phyloP scores from a whole-genome alignment of 2,329 filamentous ascomycete species.

The Alternaria ethzedia region DNA sequence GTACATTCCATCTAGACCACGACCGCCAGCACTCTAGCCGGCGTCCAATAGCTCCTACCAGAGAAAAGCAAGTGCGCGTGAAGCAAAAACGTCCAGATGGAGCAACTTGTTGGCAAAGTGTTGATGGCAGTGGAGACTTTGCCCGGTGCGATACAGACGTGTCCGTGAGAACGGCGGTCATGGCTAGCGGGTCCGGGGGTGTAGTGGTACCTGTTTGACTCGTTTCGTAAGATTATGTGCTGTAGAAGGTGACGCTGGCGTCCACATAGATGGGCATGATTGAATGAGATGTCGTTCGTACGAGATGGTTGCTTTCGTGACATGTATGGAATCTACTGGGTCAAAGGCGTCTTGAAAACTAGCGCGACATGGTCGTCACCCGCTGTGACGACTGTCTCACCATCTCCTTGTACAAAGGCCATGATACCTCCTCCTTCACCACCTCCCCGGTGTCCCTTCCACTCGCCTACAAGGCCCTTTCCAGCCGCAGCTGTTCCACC shows the following conservation, averaged over 20 bases:
- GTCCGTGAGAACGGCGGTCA: neutral
- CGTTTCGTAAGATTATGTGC: neutral
- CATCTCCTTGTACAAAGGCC: conserved; percentile 83
- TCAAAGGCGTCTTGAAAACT: conserved; percentile 34
- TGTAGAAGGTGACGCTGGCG: neutral
- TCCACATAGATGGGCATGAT: neutral
- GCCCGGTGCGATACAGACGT: neutral
- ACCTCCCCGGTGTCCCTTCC: conserved; percentile 85
- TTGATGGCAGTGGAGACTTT: conserved; percentile 2
- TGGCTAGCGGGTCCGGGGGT: neutral
- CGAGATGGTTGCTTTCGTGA: neutral
- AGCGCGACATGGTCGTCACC: conserved; percentile 72
- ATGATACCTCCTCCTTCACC: conserved; percentile 88
- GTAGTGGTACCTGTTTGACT: neutral
- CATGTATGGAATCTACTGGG: conserved; percentile 1
- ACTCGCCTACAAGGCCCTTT: conserved; percentile 80
- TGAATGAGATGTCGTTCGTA: neutral
- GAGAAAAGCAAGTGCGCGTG: neutral
- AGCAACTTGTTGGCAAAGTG: neutral
- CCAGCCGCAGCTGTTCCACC: conserved; percentile 70
- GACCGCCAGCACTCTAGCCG: neutral
- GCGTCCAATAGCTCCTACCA: neutral
- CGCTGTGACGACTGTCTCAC: conserved; percentile 80
- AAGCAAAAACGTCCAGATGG: neutral
- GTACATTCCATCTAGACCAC: neutral